Evolutionary conservation across 306 rosid genomes (phyloP), one percentile per base, ranked within the genome.

Genomic region (Prunus armeniaca): DNA sequence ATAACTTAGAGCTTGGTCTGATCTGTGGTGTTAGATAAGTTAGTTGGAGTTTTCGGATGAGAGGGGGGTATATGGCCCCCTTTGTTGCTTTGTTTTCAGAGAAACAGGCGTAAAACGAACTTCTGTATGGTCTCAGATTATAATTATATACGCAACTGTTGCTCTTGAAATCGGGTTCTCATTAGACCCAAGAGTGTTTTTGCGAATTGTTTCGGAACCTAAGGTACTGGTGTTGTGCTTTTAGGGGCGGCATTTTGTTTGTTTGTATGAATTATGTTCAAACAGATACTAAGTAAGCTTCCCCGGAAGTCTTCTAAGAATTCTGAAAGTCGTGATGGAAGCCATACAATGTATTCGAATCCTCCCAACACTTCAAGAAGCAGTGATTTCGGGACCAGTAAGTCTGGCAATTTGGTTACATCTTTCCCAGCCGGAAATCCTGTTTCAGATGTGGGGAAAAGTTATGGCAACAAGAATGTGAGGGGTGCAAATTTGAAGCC

Each of bases 301-400:
- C 88, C 91, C 72, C 61, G 83, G 67, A 90, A 90, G 85, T 85
- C 91, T 38, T 81, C 89, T 14, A 88, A 86, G 88, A 82, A 78
- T 68, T 61, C 86, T 22, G 92, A 86, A 67, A 74, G 43, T 80
- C 85, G 83, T 8, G 91, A 87, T 81, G 88, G 84, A 61, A 78
- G 80, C 30, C 81, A 85, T 65, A 82, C 75, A 4, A 60, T 71
- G 30, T 38, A 85, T 60, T 80, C 89, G 10, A 86, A 77, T 79
- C 70, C 79, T 79, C 78, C 87, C 38, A 52, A 80, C 61, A 56
- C 65, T 20, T 71, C 88, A 0, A 82, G 82, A 77, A 83, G 72
- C 79, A 78, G 77, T 69, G 89, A 89, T 51, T 69, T 70, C 17
- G 91, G 82, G 45, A 67, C 81, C 69, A 69, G 81, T 70, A 89